phyloP scores from a whole-genome alignment of 1,284 basidiomycete genomes.

The Agroathelia rolfsii region DNA sequence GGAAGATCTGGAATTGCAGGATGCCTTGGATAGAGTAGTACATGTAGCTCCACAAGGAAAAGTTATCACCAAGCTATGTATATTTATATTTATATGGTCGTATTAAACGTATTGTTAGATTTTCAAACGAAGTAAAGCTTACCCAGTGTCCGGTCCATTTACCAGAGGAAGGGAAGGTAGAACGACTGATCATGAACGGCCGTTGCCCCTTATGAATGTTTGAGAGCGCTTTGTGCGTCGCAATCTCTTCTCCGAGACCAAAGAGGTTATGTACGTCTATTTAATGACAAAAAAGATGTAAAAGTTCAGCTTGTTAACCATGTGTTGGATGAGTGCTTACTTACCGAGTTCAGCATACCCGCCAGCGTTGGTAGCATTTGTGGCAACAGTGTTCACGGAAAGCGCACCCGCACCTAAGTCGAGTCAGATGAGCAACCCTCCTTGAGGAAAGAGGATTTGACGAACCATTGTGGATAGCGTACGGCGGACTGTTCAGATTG shows the following conservation, averaged over 20 bases:
- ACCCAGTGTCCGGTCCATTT: slow-evolving; percentile 57
- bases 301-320: too few species aligned
- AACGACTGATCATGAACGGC: slow-evolving; percentile 57
- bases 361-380: slow-evolving; percentile 50
- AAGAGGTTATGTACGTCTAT: slow-evolving; percentile 60
- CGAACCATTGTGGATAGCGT: slow-evolving; percentile 63
- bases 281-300: too few species aligned
- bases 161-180: slow-evolving; percentile 58
- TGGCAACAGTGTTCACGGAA: slow-evolving; percentile 40
- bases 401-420: slow-evolving; percentile 34
- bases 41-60: slow-evolving; percentile 53
- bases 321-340: too few species aligned
- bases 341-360: slow-evolving; percentile 46
- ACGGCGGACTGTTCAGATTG: slow-evolving; percentile 50
- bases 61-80: slow-evolving; percentile 68
- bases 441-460: neutral
- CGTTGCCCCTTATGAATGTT: slow-evolving; percentile 41
- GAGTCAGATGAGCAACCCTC: neutral
- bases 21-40: slow-evolving; percentile 52
- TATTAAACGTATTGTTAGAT: neutral
- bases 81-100: slow-evolving; percentile 2
- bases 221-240: slow-evolving; percentile 46
- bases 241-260: slow-evolving; percentile 54
- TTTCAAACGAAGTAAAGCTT: slow-evolving; percentile 11
- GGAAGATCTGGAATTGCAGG: slow-evolving; percentile 69